Base-by-base conservation (phyloP, 768 basidiomycete species). In the Pholiota molesta region DNA sequence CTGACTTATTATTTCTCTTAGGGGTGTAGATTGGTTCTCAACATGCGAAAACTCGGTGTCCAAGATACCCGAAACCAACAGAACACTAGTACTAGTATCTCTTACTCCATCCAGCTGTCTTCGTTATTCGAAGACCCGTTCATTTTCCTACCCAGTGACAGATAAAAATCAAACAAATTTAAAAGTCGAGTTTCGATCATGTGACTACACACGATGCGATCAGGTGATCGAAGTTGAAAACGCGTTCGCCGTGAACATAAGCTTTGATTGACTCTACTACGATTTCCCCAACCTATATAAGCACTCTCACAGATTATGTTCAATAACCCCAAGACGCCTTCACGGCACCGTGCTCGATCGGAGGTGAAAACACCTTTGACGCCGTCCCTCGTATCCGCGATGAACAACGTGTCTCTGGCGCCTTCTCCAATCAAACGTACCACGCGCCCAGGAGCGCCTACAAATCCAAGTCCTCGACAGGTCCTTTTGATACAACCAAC, bases 401-500 rank as follows among this genome's bases (percentile, higher is more conserved):
- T 83, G 60, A 79, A 74, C 69, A 77, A 77, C 52, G 72, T 81
- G 29, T 77, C 79, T 16, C 66, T 83, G n/a, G 76, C 73, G 31
- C 67, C 72, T 17, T 72, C 76, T 23, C 69, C 74, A 28, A 62
- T 71, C 0, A 74, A 75, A 56, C 66, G 66, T 42, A 59, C 71
- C 31, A 63, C 68, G 23, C 72, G 69, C n/a, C 62, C 65, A n/a
- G 66, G 71, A 23, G 64, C 66, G 33, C 62, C 65, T 3, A 63
- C 68, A 74, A 75, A 55, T 70, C 75, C 4, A 74, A 73, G 44
- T 62, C 72, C n/a, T 67, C 73, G 0, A 72, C 73, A 11, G 65
- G 62, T 10, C 69, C 73, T 58, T 84, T 80, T 37, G 86, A 88
- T 66, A 72, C 78, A 31, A 80, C 85, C 9, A 91, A 91, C 63